Evolutionary conservation across 2,329 filamentous ascomycete genomes (phyloP).

Genomic region (Parascedosporium putredinis): DNA sequence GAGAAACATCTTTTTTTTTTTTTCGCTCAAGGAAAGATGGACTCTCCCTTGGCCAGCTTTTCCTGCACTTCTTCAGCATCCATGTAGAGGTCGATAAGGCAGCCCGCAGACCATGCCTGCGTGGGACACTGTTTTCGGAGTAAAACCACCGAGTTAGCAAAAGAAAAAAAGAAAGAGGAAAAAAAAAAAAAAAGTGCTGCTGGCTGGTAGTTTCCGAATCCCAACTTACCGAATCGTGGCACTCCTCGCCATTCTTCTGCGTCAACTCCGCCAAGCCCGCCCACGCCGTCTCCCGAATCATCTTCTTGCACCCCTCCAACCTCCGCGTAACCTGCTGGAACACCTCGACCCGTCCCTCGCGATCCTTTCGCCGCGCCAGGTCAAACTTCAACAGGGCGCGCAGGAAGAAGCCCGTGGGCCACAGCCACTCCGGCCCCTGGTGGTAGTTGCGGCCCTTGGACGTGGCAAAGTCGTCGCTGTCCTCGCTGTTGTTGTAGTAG

Average conservation of each 20-base stretch:
- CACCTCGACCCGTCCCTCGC: constrained; percentile 65
- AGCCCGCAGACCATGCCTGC: constrained; percentile 92
- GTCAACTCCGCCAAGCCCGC: constrained; percentile 88
- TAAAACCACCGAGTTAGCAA: background rate
- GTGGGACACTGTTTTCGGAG: constrained; percentile 60
- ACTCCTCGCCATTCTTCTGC: constrained; percentile 76
- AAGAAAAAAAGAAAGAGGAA: constrained; percentile 11
- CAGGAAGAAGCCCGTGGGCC: constrained; percentile 93
- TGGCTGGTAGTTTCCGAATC: background rate
- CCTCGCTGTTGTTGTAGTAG: constrained; percentile 91
- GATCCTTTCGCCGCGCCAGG: constrained; percentile 48
- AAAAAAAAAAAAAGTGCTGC: constrained; percentile 15
- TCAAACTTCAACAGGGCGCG: constrained; percentile 88
- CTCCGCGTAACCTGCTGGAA: constrained; percentile 91
- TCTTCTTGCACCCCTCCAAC: constrained; percentile 72
- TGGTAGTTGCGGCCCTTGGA: constrained; percentile 96
- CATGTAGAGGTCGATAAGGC: constrained; percentile 91
- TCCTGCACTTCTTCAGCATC: constrained; percentile 58
- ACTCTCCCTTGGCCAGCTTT: background rate
- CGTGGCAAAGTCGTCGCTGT: constrained; percentile 82
- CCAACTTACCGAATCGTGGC: constrained; percentile 70
- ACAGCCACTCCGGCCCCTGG: constrained; percentile 95
- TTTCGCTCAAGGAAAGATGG: constrained; percentile 1
- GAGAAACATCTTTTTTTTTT: background rate
- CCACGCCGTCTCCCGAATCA: constrained; percentile 73